Percentiles rank a stretch among this genome's conserved stretches.
Evolutionary conservation across 805 yeast species (phyloP).

Genomic region (Candida tammaniensis): DNA sequence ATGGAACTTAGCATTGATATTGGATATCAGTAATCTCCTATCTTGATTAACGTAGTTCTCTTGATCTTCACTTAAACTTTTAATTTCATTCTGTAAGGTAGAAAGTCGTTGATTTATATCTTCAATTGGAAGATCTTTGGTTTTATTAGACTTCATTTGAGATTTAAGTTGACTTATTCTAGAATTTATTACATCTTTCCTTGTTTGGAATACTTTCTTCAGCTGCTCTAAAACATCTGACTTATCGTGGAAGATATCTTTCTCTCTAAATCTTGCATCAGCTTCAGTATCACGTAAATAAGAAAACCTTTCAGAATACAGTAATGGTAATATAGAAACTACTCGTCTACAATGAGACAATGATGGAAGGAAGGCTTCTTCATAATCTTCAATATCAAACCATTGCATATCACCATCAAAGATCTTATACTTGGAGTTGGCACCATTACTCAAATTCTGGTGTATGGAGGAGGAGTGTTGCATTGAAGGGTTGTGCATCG

Average conservation of each 20-base stretch:
- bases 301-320: constrained; percentile 66
- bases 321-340: constrained; percentile 56
- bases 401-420: constrained; percentile 58
- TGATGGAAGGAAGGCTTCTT: constrained; percentile 50
- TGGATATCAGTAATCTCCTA: constrained; percentile 10
- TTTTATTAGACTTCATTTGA: constrained; percentile 13
- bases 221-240: constrained; percentile 26
- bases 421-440: constrained; percentile 15
- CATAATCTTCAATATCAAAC: constrained; percentile 62
- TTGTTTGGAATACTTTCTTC: constrained; percentile 25
- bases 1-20: constrained; percentile 22
- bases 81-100: constrained; percentile 19
- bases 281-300: constrained; percentile 59
- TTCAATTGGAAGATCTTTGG: constrained; percentile 6
- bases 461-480: too few species aligned
- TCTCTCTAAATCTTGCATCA: constrained; percentile 10
- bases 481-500: neutral
- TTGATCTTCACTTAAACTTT: constrained; percentile 7
- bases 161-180: constrained; percentile 26
- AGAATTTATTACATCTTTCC: constrained; percentile 22
- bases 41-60: constrained; percentile 8
- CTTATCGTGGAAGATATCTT: constrained; percentile 22
- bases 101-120: constrained; percentile 18
- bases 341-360: constrained; percentile 33
- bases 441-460: neutral